Evolutionary conservation across 371 early-diverging fungal genomes (phyloP), one percentile per base, ranked within the genome.

Genomic region (Coemansia sp.): DNA sequence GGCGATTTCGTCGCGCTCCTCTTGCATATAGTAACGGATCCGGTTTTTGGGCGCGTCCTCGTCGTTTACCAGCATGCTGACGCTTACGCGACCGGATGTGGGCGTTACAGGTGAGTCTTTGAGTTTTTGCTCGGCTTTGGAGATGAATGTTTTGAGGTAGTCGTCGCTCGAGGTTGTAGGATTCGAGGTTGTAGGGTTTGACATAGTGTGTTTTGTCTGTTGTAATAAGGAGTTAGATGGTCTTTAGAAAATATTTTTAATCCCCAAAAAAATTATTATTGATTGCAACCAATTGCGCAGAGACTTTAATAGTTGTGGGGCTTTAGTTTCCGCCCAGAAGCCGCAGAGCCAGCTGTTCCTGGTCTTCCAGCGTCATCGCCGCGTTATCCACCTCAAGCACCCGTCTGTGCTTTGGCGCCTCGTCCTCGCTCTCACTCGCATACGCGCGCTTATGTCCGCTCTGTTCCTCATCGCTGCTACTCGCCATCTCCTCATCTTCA

Each of bases 281-380:
- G 44, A 4, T n/a, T 42, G 44, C 44, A 42, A 16, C 44, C 44
- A 42, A 42, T 42, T 33, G 4, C 16, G 3, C n/a, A 14, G 21
- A 21, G 20, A 5, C 9, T 16, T 37, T 11, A 30, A 51, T 47
- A 18, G 11, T 23, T 26, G 14, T 26, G 26, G 25, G 26, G 21
- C 37, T 37, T 37, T 56, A 37, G 37, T 30, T 33, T 4, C 61
- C 66, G 53, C 66, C 65, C n/a, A 82, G 62, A 8, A 82, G 79
- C 47, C 74, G 67, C 58, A 82, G 58, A 1, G 82, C 82, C 39
- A 82, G 67, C 42, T 57, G 71, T 64, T 81, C 81, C 48, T 81
- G 74, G 59, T 81, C 74, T 33, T 72, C 68, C 40, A 81, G 68
- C 28, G 69, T 61, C 72, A 69, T 69, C 28, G 59, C 57, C 7